Base-by-base conservation (phyloP, 2,329 filamentous ascomycete genomes). In the Drechslerella dactyloides region DNA sequence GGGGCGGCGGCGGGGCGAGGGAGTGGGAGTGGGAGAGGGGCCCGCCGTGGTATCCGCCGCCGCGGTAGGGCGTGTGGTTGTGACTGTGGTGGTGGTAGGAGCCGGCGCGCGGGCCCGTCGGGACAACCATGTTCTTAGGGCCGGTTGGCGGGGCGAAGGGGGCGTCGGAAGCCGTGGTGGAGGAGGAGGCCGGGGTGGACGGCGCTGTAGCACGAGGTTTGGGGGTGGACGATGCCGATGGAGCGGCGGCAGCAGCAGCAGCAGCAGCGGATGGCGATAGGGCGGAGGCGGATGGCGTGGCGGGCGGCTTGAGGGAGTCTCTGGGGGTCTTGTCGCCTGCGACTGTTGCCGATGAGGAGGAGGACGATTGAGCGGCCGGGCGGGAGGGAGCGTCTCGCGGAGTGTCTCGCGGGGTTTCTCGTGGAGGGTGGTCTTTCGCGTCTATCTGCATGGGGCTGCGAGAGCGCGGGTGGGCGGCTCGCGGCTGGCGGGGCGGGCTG, bases 101-200 rank as follows among this genome's bases (percentile, higher is more conserved):
- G 44, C 64, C 50, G 46, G 58, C 30, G 56, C 63, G 23, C 17
- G 68, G 27, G 11, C 63, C 63, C 2, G 73, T 73, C 13, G 73
- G 69, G 33, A 73, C 56, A 61, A 76, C 53, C 75, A 73, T 86
- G 84, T 54, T 85, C 86, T 80, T 86, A 85, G 76, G 84, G 80
- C 74, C 86, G 83, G 81, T 89, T 87, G 75, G 81, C 79, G 65
- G 85, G 84, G 85, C 66, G 84, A 85, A 69, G 83, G 85, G 55
- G 85, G 86, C 80, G 86, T 86, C 72, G 81, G 81, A 74, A 85
- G 82, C 74, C 85, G 85, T 70, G 84, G 82, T 82, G 86, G 82
- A 21, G 75, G 82, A 81, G 60, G 82, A 74, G 30, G 80, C 78
- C 63, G 81, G 81, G 82, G 74, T 70, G 4, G 46, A 35, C 6